Conservation (phyloP, 805 yeast species). For the Hanseniaspora vineae region DNA sequence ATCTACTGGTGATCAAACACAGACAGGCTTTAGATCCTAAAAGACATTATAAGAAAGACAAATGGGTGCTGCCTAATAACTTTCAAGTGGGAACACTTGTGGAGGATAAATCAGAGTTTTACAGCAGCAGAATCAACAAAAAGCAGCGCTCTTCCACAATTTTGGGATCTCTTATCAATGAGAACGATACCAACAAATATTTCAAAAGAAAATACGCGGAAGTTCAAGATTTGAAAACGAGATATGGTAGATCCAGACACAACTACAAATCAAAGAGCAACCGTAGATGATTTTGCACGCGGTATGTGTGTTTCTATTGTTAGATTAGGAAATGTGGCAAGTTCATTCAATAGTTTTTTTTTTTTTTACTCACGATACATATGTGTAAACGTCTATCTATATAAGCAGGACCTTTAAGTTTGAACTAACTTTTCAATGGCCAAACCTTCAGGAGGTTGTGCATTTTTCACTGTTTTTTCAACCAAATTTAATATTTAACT, state of each 20-base stretch:
- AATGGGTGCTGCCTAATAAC: constrained; percentile 58
- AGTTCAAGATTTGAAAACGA: constrained; percentile 49
- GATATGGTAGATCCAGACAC: constrained; percentile 10
- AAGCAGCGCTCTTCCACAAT: constrained; percentile 67
- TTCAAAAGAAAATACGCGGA: constrained; percentile 77
- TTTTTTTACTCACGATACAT: too few relatives aligned
- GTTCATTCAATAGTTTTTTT: too few relatives aligned
- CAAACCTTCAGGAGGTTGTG: too few relatives aligned
- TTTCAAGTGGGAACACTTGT: constrained; percentile 85
- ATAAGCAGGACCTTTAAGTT: too few relatives aligned
- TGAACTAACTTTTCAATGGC: too few relatives aligned
- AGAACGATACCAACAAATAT: constrained; percentile 54
- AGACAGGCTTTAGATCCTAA: constrained; percentile 91
- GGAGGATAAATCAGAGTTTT: constrained; percentile 72
- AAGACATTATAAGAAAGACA: constrained; percentile 76
- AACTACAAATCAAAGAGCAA: constrained; percentile 39
- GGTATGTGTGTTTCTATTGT: background rate
- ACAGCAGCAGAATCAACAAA: constrained; percentile 41
- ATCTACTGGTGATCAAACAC: constrained; percentile 64
- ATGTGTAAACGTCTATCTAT: too few relatives aligned
- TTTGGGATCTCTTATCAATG: constrained; percentile 72
- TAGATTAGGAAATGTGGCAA: background rate
- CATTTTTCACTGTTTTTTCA: too few relatives aligned
- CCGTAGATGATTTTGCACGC: constrained; percentile 19
- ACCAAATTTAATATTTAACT: too few relatives aligned